Evolutionary conservation across 257 asterid species (phyloP).

Genomic region (Jacaranda mimosifolia): DNA sequence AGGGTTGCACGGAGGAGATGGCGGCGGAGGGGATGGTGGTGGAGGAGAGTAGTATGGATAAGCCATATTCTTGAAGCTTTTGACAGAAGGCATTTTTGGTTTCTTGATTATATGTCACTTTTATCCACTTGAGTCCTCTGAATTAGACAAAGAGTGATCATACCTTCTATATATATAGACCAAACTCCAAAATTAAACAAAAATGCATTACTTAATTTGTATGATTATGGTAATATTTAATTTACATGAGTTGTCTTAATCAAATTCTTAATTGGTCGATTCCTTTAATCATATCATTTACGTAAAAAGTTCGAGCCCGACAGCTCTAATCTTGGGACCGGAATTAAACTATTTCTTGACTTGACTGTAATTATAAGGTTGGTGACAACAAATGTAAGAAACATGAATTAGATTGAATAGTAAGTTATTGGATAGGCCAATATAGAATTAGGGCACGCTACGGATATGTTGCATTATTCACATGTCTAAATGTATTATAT

Average conservation of each 20-base stretch:
- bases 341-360: neutral
- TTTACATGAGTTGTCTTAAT: constrained; percentile 34
- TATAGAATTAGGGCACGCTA: constrained; percentile 7
- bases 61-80: constrained; percentile 40
- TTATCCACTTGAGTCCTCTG: neutral
- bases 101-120: neutral
- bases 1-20: constrained; percentile 27
- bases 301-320: neutral
- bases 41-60: constrained; percentile 56
- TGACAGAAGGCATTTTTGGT: constrained; percentile 43
- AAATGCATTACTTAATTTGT: no score
- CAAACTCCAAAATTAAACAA: neutral
- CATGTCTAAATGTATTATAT: constrained; percentile 1
- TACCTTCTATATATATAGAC: constrained; percentile 10
- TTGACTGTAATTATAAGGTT: neutral
- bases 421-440: neutral
- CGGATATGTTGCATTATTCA: neutral
- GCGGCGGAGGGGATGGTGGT: constrained; percentile 39
- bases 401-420: neutral
- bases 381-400: neutral
- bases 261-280: neutral
- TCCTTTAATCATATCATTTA: neutral
- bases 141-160: neutral
- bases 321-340: constrained; percentile 12
- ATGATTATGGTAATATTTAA: neutral